phyloP scores from a whole-genome alignment of 345 rosid genomes.

The Noccaea caerulescens region DNA sequence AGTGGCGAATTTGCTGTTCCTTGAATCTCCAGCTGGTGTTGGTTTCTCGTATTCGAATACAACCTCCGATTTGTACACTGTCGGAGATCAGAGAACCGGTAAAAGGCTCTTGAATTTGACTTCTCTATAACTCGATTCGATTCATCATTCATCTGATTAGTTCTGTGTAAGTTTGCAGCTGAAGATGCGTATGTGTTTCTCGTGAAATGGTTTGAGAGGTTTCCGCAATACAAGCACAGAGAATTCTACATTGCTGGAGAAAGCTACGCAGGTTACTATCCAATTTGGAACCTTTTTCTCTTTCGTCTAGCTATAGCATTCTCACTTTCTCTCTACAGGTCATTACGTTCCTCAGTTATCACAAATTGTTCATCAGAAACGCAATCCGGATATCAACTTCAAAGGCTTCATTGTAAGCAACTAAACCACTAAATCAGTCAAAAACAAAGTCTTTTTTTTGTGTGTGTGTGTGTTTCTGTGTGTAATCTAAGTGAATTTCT shows the following conservation, averaged over 20 bases:
- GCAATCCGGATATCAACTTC: conserved; percentile 73
- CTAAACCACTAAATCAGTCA: too few species aligned
- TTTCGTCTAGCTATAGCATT: conserved; percentile 14
- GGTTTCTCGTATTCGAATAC: conserved; percentile 93
- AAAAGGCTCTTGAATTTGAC: conserved; percentile 22
- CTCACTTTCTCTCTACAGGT: conserved; percentile 49
- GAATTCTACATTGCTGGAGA: conserved; percentile 95
- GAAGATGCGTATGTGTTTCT: conserved; percentile 87
- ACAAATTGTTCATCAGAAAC: conserved; percentile 66
- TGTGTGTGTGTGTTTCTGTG: conserved; percentile 10
- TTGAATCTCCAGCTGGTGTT: conserved; percentile 97
- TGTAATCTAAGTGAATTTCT: conserved; percentile 1
- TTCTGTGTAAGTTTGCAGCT: conserved; percentile 51
- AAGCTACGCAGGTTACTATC: conserved; percentile 80
- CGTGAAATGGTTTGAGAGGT: conserved; percentile 88
- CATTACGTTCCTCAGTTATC: conserved; percentile 98
- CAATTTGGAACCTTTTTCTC: not conserved
- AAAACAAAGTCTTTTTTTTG: not conserved
- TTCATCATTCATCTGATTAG: conserved; percentile 1
- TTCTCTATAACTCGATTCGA: not conserved
- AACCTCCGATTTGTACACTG: conserved; percentile 74
- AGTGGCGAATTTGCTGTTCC: conserved; percentile 93
- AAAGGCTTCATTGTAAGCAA: conserved; percentile 87
- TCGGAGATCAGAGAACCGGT: conserved; percentile 92
- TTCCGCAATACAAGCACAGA: conserved; percentile 93